Evolutionary conservation across 306 rosid species (phyloP), one percentile per base, ranked within the genome.

Genomic region (Vigna reflexopilosa): DNA sequence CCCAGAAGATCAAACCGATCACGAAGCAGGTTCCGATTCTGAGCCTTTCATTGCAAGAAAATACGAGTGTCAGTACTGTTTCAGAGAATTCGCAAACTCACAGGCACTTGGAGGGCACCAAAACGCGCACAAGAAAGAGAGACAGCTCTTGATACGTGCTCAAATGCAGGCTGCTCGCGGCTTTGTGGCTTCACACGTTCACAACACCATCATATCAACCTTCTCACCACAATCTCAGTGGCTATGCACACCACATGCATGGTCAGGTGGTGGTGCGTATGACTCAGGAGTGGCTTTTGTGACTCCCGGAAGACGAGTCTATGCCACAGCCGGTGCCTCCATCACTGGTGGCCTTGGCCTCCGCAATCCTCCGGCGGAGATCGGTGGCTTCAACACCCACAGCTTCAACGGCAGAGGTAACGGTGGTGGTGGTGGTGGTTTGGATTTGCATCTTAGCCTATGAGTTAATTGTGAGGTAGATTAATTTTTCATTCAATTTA

Each of bases 91-190:
- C 20, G 67, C 90, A 1, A 88, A 88, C 32, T 88, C 90, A 52
- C 92, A 88, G n/a, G 92, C 92, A 4, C 67, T 88, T 15, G 92
- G 92, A 4, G 92, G 92, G 6, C 92, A 88, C 54, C 92, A 88
- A 61, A 86, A 86, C 57, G 90, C 88, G 0, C 90, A 87, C 68
- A 87, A 84, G 81, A 87, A 87, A 78, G 88, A 88, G 34, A 84
- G 92, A 24, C 88, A 80, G 49, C 81, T 86, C 12, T 47, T 86
- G 16, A 88, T 86, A 49, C 86, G 87, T 44, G 83, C 88, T 63
- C 91, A 88, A 49, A 79, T 83, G 75, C 88, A 81, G 55, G 88
- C 78, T 50, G 88, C 84, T 54, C 87, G 79, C 17, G 76, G 81
- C 15, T 80, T 79, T 24, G 66, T 73, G 1, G 58, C 86, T 51